These are phyloP conservation scores for Populus ilicifolia DNA, from an alignment of 345 rosid genomes.

Conservation along the genomic window DNA sequence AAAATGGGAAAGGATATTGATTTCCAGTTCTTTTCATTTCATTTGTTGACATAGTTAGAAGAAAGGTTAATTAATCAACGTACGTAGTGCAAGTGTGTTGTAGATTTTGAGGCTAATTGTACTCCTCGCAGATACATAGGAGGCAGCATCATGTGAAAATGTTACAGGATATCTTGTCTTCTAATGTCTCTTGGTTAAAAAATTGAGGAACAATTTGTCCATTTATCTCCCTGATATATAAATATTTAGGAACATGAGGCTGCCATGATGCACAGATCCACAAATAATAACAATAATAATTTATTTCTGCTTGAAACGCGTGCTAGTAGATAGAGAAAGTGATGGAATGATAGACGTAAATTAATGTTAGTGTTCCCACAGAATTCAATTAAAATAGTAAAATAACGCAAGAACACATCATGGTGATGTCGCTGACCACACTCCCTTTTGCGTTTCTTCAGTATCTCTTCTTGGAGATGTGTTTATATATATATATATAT, in stretches of 20 bases:
- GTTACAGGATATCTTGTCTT: not conserved
- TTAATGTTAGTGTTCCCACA: constrained; percentile 21
- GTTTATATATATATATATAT: too few relatives aligned
- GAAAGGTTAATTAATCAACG: too few relatives aligned
- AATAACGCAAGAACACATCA: not conserved
- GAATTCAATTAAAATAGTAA: constrained; percentile 1
- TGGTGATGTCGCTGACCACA: not conserved
- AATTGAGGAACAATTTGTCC: not conserved
- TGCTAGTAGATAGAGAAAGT: not conserved
- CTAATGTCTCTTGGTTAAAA: not conserved
- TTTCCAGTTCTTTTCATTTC: too few relatives aligned
- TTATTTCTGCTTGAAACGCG: not conserved
- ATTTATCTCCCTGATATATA: constrained; percentile 1
- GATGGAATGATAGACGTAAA: too few relatives aligned
- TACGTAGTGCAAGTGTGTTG: too few relatives aligned
- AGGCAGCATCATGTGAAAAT: not conserved
- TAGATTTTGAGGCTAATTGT: too few relatives aligned
- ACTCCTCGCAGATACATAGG: not conserved
- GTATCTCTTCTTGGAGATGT: too few relatives aligned
- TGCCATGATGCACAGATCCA: constrained; percentile 31
- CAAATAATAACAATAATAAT: not conserved
- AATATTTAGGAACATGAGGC: constrained; percentile 1
- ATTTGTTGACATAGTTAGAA: too few relatives aligned
- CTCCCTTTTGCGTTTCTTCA: too few relatives aligned
- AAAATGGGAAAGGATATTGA: too few relatives aligned